Percentiles rank a stretch among this genome's conserved stretches.
Conservation (phyloP, 441 rosid genomes). For the Gossypium davidsonii region DNA sequence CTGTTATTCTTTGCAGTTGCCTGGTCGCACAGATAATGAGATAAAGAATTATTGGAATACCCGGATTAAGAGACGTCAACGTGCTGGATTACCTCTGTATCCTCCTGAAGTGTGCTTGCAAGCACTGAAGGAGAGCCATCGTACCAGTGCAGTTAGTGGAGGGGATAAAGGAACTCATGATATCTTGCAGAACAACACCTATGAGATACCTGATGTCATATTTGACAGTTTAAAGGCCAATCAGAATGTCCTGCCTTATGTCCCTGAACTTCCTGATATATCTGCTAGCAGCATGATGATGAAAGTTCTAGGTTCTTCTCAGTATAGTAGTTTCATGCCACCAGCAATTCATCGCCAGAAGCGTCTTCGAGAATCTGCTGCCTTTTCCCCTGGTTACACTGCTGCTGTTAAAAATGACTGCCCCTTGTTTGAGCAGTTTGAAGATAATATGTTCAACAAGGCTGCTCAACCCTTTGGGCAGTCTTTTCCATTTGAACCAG, state of each 20-base stretch:
- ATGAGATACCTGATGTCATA: slow-evolving; percentile 59
- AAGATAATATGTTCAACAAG: slow-evolving; percentile 38
- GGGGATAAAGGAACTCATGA: slow-evolving; percentile 52
- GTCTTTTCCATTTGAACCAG: slow-evolving; percentile 48
- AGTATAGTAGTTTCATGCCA: slow-evolving; percentile 48
- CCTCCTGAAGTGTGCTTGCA: slow-evolving; percentile 74
- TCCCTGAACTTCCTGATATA: slow-evolving; percentile 57
- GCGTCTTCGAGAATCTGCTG: slow-evolving; percentile 56
- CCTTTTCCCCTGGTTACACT: slow-evolving; percentile 37
- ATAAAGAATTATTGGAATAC: slow-evolving; percentile 99
- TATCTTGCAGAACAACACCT: slow-evolving; percentile 41
- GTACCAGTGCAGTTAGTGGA: slow-evolving; percentile 26
- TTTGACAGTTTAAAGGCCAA: slow-evolving; percentile 64
- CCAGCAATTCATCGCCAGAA: slow-evolving; percentile 46
- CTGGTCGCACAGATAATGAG: slow-evolving; percentile 98
- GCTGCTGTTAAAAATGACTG: slow-evolving; percentile 44
- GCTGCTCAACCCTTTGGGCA: slow-evolving; percentile 40
- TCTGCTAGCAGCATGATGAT: slow-evolving; percentile 53
- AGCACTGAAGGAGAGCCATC: slow-evolving; percentile 48
- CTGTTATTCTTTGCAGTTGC: slow-evolving; percentile 46
- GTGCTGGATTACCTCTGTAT: slow-evolving; percentile 94
- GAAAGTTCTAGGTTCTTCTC: slow-evolving; percentile 56
- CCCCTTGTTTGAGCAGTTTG: slow-evolving; percentile 44
- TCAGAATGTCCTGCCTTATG: slow-evolving; percentile 42
- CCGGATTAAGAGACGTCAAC: slow-evolving; percentile 83